Conservation (phyloP, 345 rosid species). For the Durio zibethinus region DNA sequence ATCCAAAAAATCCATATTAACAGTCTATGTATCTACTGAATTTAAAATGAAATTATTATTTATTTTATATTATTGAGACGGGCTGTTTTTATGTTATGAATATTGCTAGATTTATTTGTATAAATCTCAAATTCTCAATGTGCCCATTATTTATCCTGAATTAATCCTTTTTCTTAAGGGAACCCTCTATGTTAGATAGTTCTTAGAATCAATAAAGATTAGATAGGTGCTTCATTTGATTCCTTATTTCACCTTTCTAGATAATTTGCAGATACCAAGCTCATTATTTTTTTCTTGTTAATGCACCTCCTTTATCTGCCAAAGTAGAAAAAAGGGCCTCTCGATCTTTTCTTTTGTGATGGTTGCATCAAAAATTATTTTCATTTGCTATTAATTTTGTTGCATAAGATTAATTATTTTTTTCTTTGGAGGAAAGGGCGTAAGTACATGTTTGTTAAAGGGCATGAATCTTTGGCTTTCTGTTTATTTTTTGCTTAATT, state of each 20-base stretch:
- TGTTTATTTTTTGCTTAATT: conserved; percentile 10
- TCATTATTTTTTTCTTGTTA: not conserved
- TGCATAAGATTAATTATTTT: not conserved
- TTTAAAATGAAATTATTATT: not conserved
- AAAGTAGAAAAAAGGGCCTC: not conserved
- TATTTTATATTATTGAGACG: not conserved
- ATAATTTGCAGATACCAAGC: not conserved
- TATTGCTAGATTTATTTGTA: too few species aligned
- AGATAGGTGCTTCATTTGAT: not conserved
- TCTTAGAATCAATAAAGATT: not conserved
- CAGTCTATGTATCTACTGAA: not conserved
- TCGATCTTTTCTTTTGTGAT: not conserved
- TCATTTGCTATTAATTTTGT: not conserved
- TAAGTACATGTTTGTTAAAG: not conserved
- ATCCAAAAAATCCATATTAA: not conserved
- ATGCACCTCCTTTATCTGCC: not conserved
- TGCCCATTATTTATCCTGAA: not conserved
- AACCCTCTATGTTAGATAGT: not conserved
- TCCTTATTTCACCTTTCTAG: not conserved
- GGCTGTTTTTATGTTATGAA: too few species aligned
- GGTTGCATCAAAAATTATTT: not conserved
- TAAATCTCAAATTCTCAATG: not conserved
- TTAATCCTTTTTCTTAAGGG: not conserved
- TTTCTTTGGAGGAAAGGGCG: not conserved
- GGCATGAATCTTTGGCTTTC: not conserved